phyloP scores from a whole-genome alignment of 1,284 basidiomycete genomes.

The Stygiomarasmius scandens region DNA sequence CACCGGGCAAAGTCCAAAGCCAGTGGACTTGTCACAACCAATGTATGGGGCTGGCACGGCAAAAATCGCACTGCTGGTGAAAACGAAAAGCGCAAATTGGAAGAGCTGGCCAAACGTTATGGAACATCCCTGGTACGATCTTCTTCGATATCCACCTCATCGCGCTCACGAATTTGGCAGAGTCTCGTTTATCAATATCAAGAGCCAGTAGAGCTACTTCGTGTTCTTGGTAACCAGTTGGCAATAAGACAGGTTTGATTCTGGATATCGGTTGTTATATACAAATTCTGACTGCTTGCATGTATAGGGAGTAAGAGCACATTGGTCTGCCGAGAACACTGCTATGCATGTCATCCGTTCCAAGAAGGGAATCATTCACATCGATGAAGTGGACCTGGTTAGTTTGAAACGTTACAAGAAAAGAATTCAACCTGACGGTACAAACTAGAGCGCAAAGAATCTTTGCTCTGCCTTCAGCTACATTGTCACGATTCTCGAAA shows the following conservation, averaged over 20 bases:
- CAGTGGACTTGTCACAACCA: constrained; percentile 66
- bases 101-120: constrained; percentile 72
- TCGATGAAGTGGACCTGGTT: constrained; percentile 78
- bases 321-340: constrained; percentile 79
- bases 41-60: constrained; percentile 77
- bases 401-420: constrained; percentile 24
- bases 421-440: neutral
- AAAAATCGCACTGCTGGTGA: constrained; percentile 52
- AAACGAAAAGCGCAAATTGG: constrained; percentile 63
- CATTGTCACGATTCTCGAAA: constrained; percentile 68
- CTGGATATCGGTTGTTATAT: neutral
- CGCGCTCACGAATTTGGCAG: constrained; percentile 32
- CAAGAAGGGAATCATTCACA: constrained; percentile 50
- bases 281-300: constrained; percentile 5
- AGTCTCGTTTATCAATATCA: constrained; percentile 55
- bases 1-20: constrained; percentile 66
- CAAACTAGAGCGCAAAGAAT: constrained; percentile 57
- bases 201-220: constrained; percentile 64
- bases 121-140: constrained; percentile 57
- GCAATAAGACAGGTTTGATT: constrained; percentile 63
- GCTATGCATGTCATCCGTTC: constrained; percentile 74
- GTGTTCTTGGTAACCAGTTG: constrained; percentile 65
- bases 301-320: constrained; percentile 62
- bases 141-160: neutral
- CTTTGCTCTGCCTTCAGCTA: constrained; percentile 82